Evolutionary conservation across 805 yeast species (phyloP).

Genomic region (Wickerhamiella azyma): DNA sequence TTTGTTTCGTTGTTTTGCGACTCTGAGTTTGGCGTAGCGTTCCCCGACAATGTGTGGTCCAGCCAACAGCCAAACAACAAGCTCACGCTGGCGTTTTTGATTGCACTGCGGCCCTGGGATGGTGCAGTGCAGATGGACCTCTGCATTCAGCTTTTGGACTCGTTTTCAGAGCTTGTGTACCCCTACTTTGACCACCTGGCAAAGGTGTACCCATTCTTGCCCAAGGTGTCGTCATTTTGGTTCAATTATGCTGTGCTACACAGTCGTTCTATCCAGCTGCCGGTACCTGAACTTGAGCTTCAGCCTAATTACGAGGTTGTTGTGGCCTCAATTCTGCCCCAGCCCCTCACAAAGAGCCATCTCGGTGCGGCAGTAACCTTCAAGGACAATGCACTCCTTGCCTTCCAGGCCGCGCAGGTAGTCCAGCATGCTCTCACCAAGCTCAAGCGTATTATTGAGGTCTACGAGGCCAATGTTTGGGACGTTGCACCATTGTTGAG

Average conservation of each 20-base stretch:
- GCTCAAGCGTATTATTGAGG: conserved; percentile 29
- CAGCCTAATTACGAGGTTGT: conserved; percentile 30
- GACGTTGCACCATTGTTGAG: conserved; percentile 26
- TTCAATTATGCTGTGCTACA: conserved; percentile 55
- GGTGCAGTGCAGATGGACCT: conserved; percentile 48
- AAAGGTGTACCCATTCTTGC: conserved; percentile 43
- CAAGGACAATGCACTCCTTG: conserved; percentile 37
- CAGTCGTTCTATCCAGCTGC: conserved; percentile 43
- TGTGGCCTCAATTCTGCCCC: conserved; percentile 48
- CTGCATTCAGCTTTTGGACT: conserved; percentile 35
- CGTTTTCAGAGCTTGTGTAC: conserved; percentile 57
- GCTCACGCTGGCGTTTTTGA: conserved; percentile 46
- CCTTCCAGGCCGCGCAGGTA: conserved; percentile 51
- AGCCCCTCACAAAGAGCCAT: conserved; percentile 44
- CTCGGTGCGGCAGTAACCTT: conserved; percentile 43
- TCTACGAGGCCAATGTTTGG: conserved; percentile 33
- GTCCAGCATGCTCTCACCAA: conserved; percentile 42
- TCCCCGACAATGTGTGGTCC: conserved; percentile 24
- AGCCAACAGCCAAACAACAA: conserved; percentile 41
- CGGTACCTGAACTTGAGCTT: conserved; percentile 32
- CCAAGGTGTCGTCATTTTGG: conserved; percentile 71
- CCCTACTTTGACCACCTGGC: conserved; percentile 34
- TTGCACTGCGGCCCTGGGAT: conserved; percentile 69
- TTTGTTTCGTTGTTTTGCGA: conserved; percentile 39
- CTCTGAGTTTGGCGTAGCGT: conserved; percentile 22